Evolutionary conservation across 2,329 filamentous ascomycete genomes (phyloP).

Genomic region (Fusarium duplospermum): DNA sequence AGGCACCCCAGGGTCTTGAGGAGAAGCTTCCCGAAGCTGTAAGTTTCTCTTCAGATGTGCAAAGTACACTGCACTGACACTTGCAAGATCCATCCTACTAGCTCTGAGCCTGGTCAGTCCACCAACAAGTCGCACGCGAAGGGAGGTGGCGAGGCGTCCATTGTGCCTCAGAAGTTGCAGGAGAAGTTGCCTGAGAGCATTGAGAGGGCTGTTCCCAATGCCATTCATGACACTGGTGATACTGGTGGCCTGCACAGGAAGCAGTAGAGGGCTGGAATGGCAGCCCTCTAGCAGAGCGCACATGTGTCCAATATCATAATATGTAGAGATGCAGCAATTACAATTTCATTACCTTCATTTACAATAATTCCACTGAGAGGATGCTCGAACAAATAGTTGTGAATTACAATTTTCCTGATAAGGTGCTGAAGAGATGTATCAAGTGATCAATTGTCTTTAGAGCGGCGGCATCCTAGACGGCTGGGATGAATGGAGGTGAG

Average conservation of each 20-base stretch:
- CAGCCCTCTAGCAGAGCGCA: neutral
- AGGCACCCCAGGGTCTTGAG: constrained; percentile 29
- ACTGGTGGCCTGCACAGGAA: constrained; percentile 7
- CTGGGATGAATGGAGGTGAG: neutral
- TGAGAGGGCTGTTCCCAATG: constrained; percentile 35
- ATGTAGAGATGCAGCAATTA: neutral
- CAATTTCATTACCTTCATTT: neutral
- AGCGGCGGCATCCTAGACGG: neutral
- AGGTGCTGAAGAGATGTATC: neutral
- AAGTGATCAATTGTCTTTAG: neutral
- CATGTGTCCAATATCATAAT: neutral
- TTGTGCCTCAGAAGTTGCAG: constrained; percentile 39
- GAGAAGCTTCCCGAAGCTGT: constrained; percentile 38
- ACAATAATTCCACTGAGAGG: neutral
- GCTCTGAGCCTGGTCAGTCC: constrained; percentile 21
- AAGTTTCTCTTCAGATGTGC: neutral
- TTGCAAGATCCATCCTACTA: constrained; percentile 38
- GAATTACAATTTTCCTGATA: neutral
- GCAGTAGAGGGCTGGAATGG: neutral
- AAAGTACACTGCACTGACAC: neutral
- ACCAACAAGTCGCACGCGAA: constrained; percentile 36
- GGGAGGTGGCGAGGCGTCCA: constrained; percentile 27
- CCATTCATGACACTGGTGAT: constrained; percentile 38
- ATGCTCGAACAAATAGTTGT: neutral
- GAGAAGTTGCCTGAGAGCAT: constrained; percentile 39